Base-by-base conservation (phyloP, 306 rosid genomes). In the Cicer pinnatifidum region DNA sequence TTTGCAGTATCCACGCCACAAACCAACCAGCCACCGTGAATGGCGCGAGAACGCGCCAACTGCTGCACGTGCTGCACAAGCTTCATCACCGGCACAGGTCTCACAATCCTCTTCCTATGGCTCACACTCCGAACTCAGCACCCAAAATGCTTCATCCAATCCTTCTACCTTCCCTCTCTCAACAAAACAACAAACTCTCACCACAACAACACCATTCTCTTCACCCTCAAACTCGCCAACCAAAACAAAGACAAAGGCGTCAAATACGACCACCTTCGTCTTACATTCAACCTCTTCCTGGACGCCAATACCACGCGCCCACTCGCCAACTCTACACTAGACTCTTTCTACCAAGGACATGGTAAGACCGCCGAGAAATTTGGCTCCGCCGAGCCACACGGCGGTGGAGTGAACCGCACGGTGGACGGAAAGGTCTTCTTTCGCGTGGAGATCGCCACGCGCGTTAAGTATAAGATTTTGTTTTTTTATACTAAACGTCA, bases 301-400 rank as follows among this genome's bases (percentile, higher is more conserved):
- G 50, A 19, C 16, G 64, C 35, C 51, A 79, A 79, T 70, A 51
- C 11, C 40, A 68, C 65, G 20, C 65, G 16, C 6, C 72, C 59
- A 9, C 59, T 89, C 0, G 83, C 77, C 3, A 67, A 71, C 41
- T 1, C 39, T 4, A 79, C 67, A 0, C 62, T 86, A 8, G 5
- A 8, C 1, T 71, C 63, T 12, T 92, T 92, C 75, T 82, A 86
- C 43, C 98, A 92, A 79, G 98, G 98, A 2, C 91, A 82, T 69
- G 47, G 77, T 10, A 90, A 86, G 81, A 82, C 61, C 39, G 88
- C 93, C 3, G 61, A 2, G 20, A 90, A 73, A 75, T 1, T 0
- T 6, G 74, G 16, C 56, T 6, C 10, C 5, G 13, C 68, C 39
- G 37, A 1, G 0, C 40, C 53, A 0, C 38, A 65, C 7, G 35